Evolutionary conservation across 139 green algal genomes (phyloP), one percentile per base, ranked within the genome.

Genomic region (Astrephomene gubernaculifera): DNA sequence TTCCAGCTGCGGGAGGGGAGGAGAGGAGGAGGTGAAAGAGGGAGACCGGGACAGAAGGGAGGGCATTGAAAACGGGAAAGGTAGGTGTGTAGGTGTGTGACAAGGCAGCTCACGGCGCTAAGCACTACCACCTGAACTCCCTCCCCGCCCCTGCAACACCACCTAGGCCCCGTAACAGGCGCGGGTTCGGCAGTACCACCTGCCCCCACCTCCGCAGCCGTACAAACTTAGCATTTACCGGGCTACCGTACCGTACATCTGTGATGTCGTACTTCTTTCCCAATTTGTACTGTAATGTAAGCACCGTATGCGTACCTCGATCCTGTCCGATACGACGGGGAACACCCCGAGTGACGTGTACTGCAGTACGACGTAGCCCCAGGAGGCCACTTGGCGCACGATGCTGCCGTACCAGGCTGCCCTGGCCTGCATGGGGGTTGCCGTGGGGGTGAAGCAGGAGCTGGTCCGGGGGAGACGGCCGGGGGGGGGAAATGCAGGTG

Each of bases 311-410:
- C 78, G 4, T 25, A 84, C 78, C 78, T 84, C 78, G 0, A 74
- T 12, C 2, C 22, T 2, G 41, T 84, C 78, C 2, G 31, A 22
- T 19, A 84, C 78, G 44, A 84, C 74, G 78, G 78, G 21, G 2
- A 84, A 8, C 6, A 83, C 4, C 10, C 78, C 78, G 27, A 19
- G 21, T 1, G 29, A 0, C 0, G 78, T 84, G 63, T 84, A 84
- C 31, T 84, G 78, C 2, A 84, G 0, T 17, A 84, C 43, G 0
- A 65, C 44, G 25, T 84, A 84, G n/a, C 63, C 63, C 78, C 78
- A 84, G 7, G 78, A 75, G 2, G 63, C 41, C 5, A 65, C 31
- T 31, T 74, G 78, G 7, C 27, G 4, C 2, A 54, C 78, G 24
- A 68, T 74, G 31, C 36, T 43, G 3, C 31, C 19, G 24, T 84